These are phyloP conservation scores for Boletellus ananas DNA, from an alignment of 768 basidiomycete genomes.

Conservation along the genomic window DNA sequence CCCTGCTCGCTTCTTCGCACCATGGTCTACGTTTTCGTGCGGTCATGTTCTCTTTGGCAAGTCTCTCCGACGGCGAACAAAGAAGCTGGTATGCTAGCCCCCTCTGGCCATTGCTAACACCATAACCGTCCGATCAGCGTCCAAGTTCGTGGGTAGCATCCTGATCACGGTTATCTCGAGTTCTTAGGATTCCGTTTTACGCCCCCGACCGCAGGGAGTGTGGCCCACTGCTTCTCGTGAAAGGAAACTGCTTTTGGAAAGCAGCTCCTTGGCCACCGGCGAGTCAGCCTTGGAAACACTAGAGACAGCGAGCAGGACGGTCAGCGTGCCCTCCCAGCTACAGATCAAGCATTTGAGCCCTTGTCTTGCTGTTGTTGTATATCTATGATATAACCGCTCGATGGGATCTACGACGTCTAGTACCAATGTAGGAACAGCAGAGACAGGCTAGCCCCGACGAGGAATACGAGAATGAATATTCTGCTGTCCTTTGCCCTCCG, in stretches of 20 bases:
- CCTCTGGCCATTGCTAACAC: slow-evolving; percentile 1
- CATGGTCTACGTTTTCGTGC: slow-evolving; percentile 72
- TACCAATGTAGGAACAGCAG: slow-evolving; percentile 93
- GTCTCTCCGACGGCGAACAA: slow-evolving; percentile 71
- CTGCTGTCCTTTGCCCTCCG: slow-evolving; percentile 83
- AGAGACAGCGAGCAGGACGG: slow-evolving; percentile 59
- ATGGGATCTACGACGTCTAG: slow-evolving; percentile 33
- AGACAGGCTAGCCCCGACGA: slow-evolving; percentile 87
- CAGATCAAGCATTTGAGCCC: not conserved
- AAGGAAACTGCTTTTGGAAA: slow-evolving; percentile 56
- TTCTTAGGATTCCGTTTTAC: slow-evolving; percentile 48
- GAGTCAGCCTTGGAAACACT: slow-evolving; percentile 56
- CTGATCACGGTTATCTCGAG: slow-evolving; percentile 56
- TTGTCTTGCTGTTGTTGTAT: not conserved
- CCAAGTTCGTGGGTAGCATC: slow-evolving; percentile 70
- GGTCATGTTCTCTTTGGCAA: slow-evolving; percentile 58
- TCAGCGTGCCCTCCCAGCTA: slow-evolving; percentile 28
- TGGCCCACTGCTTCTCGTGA: slow-evolving; percentile 63
- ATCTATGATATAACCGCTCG: slow-evolving; percentile 1
- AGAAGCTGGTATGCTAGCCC: slow-evolving; percentile 51
- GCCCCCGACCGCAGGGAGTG: slow-evolving; percentile 38
- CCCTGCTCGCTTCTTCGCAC: slow-evolving; percentile 73
- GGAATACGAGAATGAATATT: slow-evolving; percentile 86
- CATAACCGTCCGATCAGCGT: slow-evolving; percentile 37
- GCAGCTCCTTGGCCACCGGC: slow-evolving; percentile 44